These are phyloP conservation scores for Syncephalastrum sp. DNA, from an alignment of 371 early-diverging fungal species.

Conservation along the genomic window DNA sequence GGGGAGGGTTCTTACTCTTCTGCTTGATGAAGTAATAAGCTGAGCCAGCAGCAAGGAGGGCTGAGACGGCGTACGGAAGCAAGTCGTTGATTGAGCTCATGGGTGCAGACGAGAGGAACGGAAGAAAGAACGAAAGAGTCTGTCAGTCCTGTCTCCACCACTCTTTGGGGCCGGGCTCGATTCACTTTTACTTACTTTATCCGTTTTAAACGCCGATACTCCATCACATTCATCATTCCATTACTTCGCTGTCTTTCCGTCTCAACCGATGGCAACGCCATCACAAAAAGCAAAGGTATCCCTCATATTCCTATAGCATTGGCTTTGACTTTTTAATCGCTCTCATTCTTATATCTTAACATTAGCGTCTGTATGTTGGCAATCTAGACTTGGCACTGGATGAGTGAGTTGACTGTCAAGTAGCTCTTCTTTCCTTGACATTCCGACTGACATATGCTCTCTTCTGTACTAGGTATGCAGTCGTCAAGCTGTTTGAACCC, in stretches of 20 bases:
- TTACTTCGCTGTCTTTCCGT: conserved; percentile 1
- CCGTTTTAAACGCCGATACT: too few relatives aligned
- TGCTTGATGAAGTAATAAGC: conserved; percentile 21
- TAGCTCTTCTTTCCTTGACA: neutral
- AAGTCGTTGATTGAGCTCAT: too few relatives aligned
- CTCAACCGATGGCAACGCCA: conserved; percentile 3
- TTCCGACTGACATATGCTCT: conserved; percentile 1
- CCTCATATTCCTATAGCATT: too few relatives aligned
- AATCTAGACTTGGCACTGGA: conserved; percentile 59
- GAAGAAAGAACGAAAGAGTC: too few relatives aligned
- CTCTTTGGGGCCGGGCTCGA: too few relatives aligned
- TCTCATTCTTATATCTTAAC: neutral
- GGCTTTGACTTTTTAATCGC: too few relatives aligned
- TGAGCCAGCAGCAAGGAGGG: conserved; percentile 16
- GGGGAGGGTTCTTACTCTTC: conserved; percentile 13
- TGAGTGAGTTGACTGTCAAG: conserved; percentile 43
- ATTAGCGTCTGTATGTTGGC: conserved; percentile 58
- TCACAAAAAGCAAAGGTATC: conserved; percentile 12
- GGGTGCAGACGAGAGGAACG: too few relatives aligned
- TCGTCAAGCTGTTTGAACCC: conserved; percentile 65
- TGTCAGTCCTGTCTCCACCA: too few relatives aligned
- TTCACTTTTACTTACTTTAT: too few relatives aligned
- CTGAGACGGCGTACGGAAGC: conserved; percentile 21
- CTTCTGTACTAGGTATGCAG: conserved; percentile 43
- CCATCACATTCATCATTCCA: too few relatives aligned